phyloP scores from a whole-genome alignment of 1,284 basidiomycete genomes.

The Cryptococcus sp. region DNA sequence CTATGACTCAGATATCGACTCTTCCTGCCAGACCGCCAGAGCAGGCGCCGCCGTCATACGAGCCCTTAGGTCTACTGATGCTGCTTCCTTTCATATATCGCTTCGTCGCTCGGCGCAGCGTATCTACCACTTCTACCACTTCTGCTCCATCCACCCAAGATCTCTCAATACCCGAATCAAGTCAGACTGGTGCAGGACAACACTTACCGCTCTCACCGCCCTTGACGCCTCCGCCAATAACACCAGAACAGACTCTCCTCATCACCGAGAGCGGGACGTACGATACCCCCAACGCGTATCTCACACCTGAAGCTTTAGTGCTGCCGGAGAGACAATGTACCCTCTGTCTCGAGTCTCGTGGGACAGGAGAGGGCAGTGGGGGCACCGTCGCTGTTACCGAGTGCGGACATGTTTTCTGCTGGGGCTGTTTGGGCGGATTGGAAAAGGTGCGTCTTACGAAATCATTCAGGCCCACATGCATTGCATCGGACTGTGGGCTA shows the following conservation, averaged over 20 bases:
- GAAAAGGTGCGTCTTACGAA: constrained; percentile 73
- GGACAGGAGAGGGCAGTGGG: constrained; percentile 56
- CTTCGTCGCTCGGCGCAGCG: constrained; percentile 25
- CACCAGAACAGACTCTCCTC: constrained; percentile 55
- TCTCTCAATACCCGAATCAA: background rate
- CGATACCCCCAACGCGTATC: constrained; percentile 45
- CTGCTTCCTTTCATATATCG: constrained; percentile 69
- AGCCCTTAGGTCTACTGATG: constrained; percentile 76
- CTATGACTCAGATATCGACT: constrained; percentile 63
- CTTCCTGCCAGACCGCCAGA: constrained; percentile 67
- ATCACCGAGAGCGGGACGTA: constrained; percentile 54
- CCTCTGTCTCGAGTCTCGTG: constrained; percentile 81
- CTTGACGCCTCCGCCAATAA: constrained; percentile 18
- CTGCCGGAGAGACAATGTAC: constrained; percentile 75
- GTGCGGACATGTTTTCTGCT: constrained; percentile 92
- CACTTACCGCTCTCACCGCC: constrained; percentile 18
- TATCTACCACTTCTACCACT: background rate
- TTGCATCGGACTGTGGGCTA: background rate
- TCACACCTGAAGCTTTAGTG: constrained; percentile 40
- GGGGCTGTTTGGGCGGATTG: constrained; percentile 91
- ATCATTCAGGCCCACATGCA: too few species aligned
- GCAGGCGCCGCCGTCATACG: constrained; percentile 75
- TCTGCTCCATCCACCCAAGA: background rate
- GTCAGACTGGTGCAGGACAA: constrained; percentile 8
- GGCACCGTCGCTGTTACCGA: constrained; percentile 73